Evolutionary conservation across 2,329 filamentous ascomycete genomes (phyloP).

Genomic region (Ophiocordyceps robertsii): DNA sequence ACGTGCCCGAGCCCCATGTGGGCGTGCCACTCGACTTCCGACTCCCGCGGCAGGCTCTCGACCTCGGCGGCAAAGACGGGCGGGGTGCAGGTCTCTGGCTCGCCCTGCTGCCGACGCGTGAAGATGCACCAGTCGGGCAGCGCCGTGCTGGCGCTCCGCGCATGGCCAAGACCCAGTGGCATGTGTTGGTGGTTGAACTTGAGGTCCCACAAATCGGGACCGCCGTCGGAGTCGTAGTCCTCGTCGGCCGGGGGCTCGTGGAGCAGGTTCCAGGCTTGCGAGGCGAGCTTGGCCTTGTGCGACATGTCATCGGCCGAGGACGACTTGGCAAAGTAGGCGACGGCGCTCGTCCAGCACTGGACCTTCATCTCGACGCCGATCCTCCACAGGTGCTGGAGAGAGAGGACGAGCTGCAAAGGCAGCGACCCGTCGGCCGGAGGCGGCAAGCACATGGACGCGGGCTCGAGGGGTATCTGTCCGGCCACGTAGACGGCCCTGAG

Average conservation of each 20-base stretch:
- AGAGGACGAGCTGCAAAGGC: constrained; percentile 49
- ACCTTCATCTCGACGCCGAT: constrained; percentile 62
- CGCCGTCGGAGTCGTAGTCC: constrained; percentile 30
- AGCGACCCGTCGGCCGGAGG: constrained; percentile 24
- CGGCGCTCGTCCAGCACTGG: constrained; percentile 59
- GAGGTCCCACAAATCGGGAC: constrained; percentile 56
- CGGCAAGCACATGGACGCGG: constrained; percentile 59
- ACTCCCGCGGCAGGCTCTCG: constrained; percentile 57
- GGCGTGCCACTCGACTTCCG: constrained; percentile 73
- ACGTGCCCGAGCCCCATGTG: constrained; percentile 41
- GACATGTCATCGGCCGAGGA: constrained; percentile 13
- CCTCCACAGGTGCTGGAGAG: constrained; percentile 81
- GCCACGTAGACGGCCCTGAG: constrained; percentile 50
- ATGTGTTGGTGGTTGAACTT: constrained; percentile 41
- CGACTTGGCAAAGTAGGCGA: constrained; percentile 54
- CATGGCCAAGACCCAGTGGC: constrained; percentile 21
- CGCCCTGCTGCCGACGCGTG: constrained; percentile 20
- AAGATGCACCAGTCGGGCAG: constrained; percentile 40
- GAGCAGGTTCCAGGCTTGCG: constrained; percentile 32
- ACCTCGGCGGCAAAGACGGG: constrained; percentile 68
- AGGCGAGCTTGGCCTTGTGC: constrained; percentile 27
- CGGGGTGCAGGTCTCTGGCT: constrained; percentile 30
- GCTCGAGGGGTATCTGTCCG: constrained; percentile 82
- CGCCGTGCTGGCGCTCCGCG: constrained; percentile 4
- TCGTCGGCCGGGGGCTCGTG: constrained; percentile 23